phyloP scores from a whole-genome alignment of 371 early-diverging fungal genomes.

The Lichtheimia ramosa region DNA sequence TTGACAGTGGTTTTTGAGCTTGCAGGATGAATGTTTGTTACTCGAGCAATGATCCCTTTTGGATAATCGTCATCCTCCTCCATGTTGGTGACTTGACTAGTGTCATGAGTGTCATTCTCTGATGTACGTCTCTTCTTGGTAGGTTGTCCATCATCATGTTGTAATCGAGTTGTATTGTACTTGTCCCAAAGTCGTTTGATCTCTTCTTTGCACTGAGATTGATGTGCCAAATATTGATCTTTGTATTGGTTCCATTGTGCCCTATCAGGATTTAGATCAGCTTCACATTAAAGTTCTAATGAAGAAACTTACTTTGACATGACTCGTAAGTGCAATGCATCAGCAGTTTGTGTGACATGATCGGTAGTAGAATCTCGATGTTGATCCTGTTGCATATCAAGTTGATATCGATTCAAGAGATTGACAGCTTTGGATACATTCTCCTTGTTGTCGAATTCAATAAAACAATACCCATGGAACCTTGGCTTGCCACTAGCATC shows the following conservation, averaged over 20 bases:
- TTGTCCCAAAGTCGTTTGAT: slow-evolving; percentile 8
- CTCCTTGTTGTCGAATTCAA: slow-evolving; percentile 35
- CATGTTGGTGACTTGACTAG: not conserved
- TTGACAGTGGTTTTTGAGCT: slow-evolving; percentile 27
- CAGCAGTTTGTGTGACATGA: not conserved
- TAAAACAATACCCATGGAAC: slow-evolving; percentile 42
- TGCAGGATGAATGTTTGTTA: slow-evolving; percentile 27
- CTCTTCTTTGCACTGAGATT: not conserved
- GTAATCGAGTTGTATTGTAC: not conserved
- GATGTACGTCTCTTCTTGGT: not conserved
- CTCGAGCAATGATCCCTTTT: slow-evolving; percentile 28
- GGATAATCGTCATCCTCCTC: slow-evolving; percentile 6
- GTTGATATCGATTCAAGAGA: slow-evolving; percentile 15
- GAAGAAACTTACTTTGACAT: slow-evolving; percentile 38
- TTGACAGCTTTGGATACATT: slow-evolving; percentile 30
- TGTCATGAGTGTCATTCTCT: not conserved
- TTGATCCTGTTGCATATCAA: not conserved
- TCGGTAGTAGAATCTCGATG: not conserved
- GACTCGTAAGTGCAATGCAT: slow-evolving; percentile 25
- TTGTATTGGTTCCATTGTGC: slow-evolving; percentile 23
- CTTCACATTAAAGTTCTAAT: no score
- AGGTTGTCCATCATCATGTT: not conserved
- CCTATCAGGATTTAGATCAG: slow-evolving; percentile 9
- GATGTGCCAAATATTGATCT: slow-evolving; percentile 28
- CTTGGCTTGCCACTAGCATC: slow-evolving; percentile 7